Percentiles rank a stretch among this genome's conserved stretches.
phyloP scores from a whole-genome alignment of 352 stramenopile species.

The Phytophthora pistaciae region DNA sequence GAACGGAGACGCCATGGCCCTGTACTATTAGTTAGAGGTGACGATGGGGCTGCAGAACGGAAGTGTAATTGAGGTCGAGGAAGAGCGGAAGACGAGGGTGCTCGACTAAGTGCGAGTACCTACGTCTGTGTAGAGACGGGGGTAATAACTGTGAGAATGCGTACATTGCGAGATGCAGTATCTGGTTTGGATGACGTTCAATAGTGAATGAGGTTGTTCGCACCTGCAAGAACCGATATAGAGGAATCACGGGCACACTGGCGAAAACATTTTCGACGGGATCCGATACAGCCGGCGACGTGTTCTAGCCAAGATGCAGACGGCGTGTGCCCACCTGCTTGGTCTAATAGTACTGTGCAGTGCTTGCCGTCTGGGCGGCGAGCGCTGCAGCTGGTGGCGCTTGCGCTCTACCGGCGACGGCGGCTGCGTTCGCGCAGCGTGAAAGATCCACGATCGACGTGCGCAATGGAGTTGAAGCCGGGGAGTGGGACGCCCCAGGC shows the following conservation, averaged over 20 bases:
- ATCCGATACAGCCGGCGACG: background rate
- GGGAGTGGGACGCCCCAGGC: conserved; percentile 26
- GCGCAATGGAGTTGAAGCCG: background rate
- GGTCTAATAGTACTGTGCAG: too few species aligned
- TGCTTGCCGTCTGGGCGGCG: too few species aligned
- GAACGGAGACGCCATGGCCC: conserved; percentile 36
- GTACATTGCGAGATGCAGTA: background rate
- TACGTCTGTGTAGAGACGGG: background rate
- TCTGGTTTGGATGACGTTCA: background rate
- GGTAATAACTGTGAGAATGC: background rate
- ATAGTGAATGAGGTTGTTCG: background rate
- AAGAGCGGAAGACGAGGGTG: conserved; percentile 1
- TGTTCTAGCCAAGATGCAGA: background rate
- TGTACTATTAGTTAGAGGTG: background rate
- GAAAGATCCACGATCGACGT: conserved; percentile 5
- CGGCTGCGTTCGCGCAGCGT: conserved; percentile 14
- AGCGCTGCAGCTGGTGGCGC: conserved; percentile 7
- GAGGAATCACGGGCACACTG: background rate
- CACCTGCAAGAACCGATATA: background rate
- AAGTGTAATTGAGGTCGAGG: background rate
- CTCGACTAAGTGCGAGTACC: conserved; percentile 1
- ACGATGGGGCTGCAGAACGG: background rate
- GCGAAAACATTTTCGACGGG: background rate
- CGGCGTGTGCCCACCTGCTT: background rate
- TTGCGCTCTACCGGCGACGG: background rate